Conservation (phyloP, 129 eudicot genomes). For the Artemisia tridentata region DNA sequence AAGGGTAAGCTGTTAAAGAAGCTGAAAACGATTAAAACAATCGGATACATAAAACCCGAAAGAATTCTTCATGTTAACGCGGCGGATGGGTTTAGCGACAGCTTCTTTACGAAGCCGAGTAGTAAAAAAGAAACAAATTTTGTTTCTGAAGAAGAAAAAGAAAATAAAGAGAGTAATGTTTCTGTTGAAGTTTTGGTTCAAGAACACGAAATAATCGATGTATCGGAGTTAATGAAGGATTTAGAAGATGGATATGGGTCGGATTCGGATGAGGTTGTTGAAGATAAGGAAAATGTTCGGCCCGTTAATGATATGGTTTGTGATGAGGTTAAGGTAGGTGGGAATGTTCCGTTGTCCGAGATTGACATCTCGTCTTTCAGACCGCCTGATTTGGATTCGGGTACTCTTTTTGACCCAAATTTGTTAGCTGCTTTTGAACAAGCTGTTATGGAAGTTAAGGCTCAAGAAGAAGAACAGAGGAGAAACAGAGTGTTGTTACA, state of each 20-base stretch:
- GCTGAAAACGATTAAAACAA: constrained; percentile 66
- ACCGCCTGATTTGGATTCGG: constrained; percentile 68
- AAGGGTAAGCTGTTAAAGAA: constrained; percentile 84
- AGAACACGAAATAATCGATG: constrained; percentile 69
- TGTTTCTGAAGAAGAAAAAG: constrained; percentile 33
- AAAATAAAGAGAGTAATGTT: constrained; percentile 18
- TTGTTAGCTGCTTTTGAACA: constrained; percentile 72
- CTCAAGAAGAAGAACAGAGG: constrained; percentile 52
- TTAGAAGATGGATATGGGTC: constrained; percentile 47
- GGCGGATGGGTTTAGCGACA: constrained; percentile 36
- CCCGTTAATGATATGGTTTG: constrained; percentile 24
- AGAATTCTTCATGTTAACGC: constrained; percentile 40
- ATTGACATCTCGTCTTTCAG: constrained; percentile 52
- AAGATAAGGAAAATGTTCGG: constrained; percentile 53
- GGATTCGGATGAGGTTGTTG: constrained; percentile 26
- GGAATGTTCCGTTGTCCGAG: constrained; percentile 41
- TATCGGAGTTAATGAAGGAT: constrained; percentile 68
- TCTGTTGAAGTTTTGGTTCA: constrained; percentile 34
- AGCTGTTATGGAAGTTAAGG: constrained; percentile 57
- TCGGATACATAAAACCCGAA: constrained; percentile 73
- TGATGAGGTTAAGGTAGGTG: constrained; percentile 10
- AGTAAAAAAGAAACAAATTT: constrained; percentile 26
- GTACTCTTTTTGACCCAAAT: constrained; percentile 66
- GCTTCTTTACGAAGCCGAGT: constrained; percentile 34
- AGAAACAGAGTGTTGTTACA: constrained; percentile 21